These are phyloP conservation scores for Lavandula angustifolia DNA, from an alignment of 257 asterid species.

Conservation along the genomic window DNA sequence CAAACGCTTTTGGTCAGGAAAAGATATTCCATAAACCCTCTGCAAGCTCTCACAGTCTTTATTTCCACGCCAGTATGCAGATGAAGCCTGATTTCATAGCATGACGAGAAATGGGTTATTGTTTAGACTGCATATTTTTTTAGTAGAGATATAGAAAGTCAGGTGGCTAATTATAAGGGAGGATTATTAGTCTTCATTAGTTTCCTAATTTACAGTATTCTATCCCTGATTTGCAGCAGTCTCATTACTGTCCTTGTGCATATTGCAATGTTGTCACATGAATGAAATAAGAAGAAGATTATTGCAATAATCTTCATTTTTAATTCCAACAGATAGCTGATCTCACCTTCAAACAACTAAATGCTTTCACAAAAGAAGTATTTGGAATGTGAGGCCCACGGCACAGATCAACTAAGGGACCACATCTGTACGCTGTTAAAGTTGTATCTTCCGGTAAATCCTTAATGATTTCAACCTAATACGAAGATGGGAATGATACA, in stretches of 20 bases:
- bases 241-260: too few relatives aligned
- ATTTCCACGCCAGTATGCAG: slow-evolving; percentile 98
- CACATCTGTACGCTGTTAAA: slow-evolving; percentile 93
- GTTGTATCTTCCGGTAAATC: slow-evolving; percentile 94
- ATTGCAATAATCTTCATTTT: too few relatives aligned
- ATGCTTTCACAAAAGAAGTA: slow-evolving; percentile 92
- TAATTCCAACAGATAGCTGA: not conserved
- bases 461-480: slow-evolving; percentile 85
- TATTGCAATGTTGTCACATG: too few relatives aligned
- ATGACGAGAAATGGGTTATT: slow-evolving; percentile 10
- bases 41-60: slow-evolving; percentile 98
- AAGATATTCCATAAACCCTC: slow-evolving; percentile 97
- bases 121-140: slow-evolving; percentile 18
- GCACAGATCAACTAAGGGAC: slow-evolving; percentile 94
- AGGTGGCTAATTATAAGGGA: too few relatives aligned
- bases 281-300: too few relatives aligned
- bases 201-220: too few relatives aligned
- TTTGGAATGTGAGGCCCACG: slow-evolving; percentile 99
- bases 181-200: too few relatives aligned
- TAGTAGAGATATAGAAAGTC: too few relatives aligned
- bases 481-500: slow-evolving; percentile 20
- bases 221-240: too few relatives aligned
- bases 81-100: slow-evolving; percentile 69
- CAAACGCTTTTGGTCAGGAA: slow-evolving; percentile 80
- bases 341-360: slow-evolving; percentile 85